Percentiles rank a stretch among this genome's conserved stretches.
These are phyloP conservation scores for Colletotrichum coccodes DNA, from an alignment of 2,329 filamentous ascomycete species.

Conservation along the genomic window DNA sequence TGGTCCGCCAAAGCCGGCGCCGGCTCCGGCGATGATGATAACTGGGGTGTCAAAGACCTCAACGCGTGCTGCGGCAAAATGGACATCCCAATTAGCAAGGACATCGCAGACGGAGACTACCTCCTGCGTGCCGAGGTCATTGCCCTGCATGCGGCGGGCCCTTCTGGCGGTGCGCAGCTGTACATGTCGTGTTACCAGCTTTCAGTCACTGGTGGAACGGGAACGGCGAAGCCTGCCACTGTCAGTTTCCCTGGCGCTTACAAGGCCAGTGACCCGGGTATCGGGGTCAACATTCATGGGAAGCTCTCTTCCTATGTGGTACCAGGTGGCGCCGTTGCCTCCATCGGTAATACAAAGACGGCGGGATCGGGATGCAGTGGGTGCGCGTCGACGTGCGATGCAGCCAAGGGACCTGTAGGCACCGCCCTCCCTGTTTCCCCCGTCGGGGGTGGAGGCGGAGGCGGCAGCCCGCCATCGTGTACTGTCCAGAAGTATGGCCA, in stretches of 20 bases:
- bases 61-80: constrained; percentile 52
- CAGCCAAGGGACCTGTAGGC: constrained; percentile 42
- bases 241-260: constrained; percentile 56
- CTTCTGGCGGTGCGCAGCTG: constrained; percentile 45
- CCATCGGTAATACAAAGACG: constrained; percentile 50
- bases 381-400: constrained; percentile 51
- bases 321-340: constrained; percentile 54
- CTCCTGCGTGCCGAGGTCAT: constrained; percentile 60
- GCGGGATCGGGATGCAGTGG: constrained; percentile 51
- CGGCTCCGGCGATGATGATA: constrained; percentile 53
- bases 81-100: constrained; percentile 48
- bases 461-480: constrained; percentile 38
- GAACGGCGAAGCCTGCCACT: constrained; percentile 40
- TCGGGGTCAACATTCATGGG: constrained; percentile 58
- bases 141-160: constrained; percentile 55
- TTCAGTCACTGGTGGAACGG: constrained; percentile 38
- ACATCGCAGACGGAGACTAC: constrained; percentile 49
- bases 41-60: constrained; percentile 55
- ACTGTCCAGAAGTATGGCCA: constrained; percentile 47
- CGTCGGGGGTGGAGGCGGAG: neutral
- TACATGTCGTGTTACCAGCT: constrained; percentile 53
- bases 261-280: constrained; percentile 54
- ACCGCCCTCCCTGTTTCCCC: constrained; percentile 36
- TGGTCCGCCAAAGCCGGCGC: constrained; percentile 45
- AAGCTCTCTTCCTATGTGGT: constrained; percentile 51